Conservation (phyloP, 2,329 filamentous ascomycete genomes). For the Botrytis aclada region DNA sequence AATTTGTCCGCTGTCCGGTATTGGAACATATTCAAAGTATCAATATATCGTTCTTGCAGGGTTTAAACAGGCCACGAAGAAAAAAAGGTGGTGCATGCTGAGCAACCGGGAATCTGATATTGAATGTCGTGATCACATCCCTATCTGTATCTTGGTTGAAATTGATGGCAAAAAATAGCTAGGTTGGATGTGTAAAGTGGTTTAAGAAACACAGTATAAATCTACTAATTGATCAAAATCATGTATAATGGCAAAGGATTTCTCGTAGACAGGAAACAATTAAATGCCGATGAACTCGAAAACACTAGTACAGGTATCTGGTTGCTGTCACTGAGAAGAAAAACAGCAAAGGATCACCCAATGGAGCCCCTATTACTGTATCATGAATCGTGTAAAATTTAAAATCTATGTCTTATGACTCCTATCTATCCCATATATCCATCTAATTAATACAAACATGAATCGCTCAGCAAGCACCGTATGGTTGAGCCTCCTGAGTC, state of each 20-base stretch:
- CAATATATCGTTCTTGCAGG: no score
- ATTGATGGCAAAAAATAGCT: no score
- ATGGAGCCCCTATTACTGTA: conserved; percentile 7
- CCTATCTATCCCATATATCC: not conserved
- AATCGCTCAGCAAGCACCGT: not conserved
- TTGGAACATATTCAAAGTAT: not conserved
- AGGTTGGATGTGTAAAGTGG: no score
- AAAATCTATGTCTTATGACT: not conserved
- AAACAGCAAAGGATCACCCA: not conserved
- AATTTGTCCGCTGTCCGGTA: not conserved
- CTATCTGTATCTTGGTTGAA: no score
- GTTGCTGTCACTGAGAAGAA: not conserved
- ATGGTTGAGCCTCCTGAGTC: conserved; percentile 27
- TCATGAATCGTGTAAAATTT: not conserved
- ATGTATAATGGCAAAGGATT: not conserved
- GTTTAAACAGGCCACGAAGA: no score
- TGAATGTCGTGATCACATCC: no score
- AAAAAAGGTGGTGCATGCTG: no score
- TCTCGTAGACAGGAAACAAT: not conserved
- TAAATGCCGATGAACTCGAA: not conserved
- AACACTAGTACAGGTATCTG: not conserved
- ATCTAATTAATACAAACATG: not conserved
- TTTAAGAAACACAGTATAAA: not conserved
- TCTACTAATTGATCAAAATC: not conserved
- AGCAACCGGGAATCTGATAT: no score